These are phyloP conservation scores for Vaccinium myrtillus DNA, from an alignment of 148 eudicot species.

Conservation along the genomic window DNA sequence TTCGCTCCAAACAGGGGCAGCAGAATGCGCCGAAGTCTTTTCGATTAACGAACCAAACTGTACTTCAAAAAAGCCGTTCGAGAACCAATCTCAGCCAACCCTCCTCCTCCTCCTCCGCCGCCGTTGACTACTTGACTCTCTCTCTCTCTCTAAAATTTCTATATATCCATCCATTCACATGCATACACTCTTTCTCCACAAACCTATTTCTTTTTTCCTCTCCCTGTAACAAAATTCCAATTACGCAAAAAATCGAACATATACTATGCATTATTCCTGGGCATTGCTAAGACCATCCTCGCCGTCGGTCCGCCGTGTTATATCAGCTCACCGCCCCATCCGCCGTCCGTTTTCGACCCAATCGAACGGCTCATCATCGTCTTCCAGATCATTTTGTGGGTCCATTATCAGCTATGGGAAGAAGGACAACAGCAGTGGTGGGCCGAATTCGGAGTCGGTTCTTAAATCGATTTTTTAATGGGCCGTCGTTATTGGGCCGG, in stretches of 20 bases:
- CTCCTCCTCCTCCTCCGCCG: not conserved
- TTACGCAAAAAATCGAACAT: not conserved
- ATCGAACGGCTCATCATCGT: slow-evolving; percentile 15
- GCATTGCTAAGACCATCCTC: slow-evolving; percentile 24
- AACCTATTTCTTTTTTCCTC: not conserved
- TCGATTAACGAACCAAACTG: slow-evolving; percentile 2
- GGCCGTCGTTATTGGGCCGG: slow-evolving; percentile 42
- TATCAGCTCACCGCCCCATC: slow-evolving; percentile 14
- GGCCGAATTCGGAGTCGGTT: slow-evolving; percentile 14
- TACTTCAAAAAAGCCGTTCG: not conserved
- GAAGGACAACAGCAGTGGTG: not conserved
- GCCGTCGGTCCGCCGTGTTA: slow-evolving; percentile 6
- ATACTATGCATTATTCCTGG: slow-evolving; percentile 43
- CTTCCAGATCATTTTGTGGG: not conserved
- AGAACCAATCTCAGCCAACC: not conserved
- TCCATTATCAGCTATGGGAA: not conserved
- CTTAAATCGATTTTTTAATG: slow-evolving; percentile 34
- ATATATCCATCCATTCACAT: not conserved
- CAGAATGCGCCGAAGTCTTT: not conserved
- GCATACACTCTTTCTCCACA: not conserved
- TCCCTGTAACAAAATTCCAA: not conserved
- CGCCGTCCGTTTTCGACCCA: slow-evolving; percentile 20
- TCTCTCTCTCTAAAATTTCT: not conserved
- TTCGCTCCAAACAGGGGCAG: no score
- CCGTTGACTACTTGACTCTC: slow-evolving; percentile 4